These are phyloP conservation scores for Phylloporus sp. DNA, from an alignment of 1,284 basidiomycete species.

Conservation along the genomic window DNA sequence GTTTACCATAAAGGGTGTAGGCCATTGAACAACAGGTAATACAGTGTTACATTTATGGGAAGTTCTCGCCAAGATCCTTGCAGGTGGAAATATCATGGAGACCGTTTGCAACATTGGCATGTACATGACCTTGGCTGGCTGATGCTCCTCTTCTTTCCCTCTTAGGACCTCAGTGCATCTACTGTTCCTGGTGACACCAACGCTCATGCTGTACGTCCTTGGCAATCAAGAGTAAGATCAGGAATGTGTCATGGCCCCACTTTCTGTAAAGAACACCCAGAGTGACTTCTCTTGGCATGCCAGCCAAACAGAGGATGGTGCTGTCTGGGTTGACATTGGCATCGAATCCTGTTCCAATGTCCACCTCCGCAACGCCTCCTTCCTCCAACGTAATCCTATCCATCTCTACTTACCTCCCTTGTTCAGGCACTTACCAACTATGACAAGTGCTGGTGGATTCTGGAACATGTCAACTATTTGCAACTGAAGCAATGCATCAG, in stretches of 20 bases:
- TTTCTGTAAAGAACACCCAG: background rate
- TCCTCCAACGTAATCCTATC: constrained; percentile 53
- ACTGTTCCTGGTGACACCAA: constrained; percentile 58
- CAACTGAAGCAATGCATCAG: constrained; percentile 56
- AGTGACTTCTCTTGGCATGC: too few species aligned
- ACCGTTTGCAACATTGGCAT: constrained; percentile 96
- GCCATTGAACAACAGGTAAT: constrained; percentile 70
- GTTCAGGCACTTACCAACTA: constrained; percentile 54
- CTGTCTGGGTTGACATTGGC: constrained; percentile 46
- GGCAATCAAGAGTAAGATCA: constrained; percentile 23
- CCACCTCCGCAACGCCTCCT: constrained; percentile 58
- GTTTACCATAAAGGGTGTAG: background rate
- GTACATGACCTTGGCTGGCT: too few species aligned
- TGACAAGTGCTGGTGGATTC: constrained; percentile 53
- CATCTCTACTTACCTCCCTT: constrained; percentile 52
- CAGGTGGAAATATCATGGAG: constrained; percentile 74
- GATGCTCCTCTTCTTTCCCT: too few species aligned
- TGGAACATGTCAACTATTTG: constrained; percentile 53
- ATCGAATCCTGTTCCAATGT: constrained; percentile 52
- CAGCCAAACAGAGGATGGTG: background rate
- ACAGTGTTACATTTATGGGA: constrained; percentile 96
- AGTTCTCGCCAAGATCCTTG: constrained; percentile 84
- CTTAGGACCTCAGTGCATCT: constrained; percentile 50
- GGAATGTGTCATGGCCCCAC: constrained; percentile 6
- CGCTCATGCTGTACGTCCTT: constrained; percentile 54